Evolutionary conservation across 306 rosid species (phyloP).

Genomic region (Astragalus glycyphyllos): DNA sequence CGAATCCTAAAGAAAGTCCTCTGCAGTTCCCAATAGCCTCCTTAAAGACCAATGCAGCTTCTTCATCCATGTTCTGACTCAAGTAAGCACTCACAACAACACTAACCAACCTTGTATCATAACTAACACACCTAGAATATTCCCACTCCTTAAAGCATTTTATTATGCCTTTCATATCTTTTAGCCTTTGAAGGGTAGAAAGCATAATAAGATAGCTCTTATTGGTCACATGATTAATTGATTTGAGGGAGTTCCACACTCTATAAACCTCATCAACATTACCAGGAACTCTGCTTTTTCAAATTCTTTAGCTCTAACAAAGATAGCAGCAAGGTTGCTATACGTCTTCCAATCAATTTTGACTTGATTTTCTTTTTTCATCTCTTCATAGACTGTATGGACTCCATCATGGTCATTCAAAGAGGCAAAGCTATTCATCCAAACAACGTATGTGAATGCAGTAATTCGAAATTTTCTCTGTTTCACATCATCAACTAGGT

Average conservation of each 20-base stretch:
- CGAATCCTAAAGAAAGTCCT: conserved; percentile 58
- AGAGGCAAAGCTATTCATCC: conserved; percentile 77
- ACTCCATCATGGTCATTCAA: conserved; percentile 57
- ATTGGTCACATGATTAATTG: conserved; percentile 54
- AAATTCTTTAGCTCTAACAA: conserved; percentile 61
- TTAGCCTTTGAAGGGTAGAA: conserved; percentile 68
- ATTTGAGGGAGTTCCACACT: conserved; percentile 67
- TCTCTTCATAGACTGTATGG: conserved; percentile 64
- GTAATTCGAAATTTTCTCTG: conserved; percentile 54
- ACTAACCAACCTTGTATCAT: conserved; percentile 62
- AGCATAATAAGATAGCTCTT: conserved; percentile 74
- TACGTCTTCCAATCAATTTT: conserved; percentile 66
- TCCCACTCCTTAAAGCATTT: conserved; percentile 76
- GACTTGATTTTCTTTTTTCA: conserved; percentile 49
- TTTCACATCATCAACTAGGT: conserved; percentile 60
- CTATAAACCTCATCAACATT: conserved; percentile 67
- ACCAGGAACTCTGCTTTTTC: conserved; percentile 64
- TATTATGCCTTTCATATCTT: conserved; percentile 63
- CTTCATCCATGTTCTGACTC: conserved; percentile 57
- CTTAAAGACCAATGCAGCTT: conserved; percentile 62
- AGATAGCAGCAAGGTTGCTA: conserved; percentile 75
- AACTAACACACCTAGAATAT: conserved; percentile 53
- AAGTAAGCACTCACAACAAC: conserved; percentile 62
- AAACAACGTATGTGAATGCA: conserved; percentile 54
- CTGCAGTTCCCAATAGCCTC: conserved; percentile 54